Conservation (phyloP, 208 protist genomes). For the Strigomonas culicis region DNA sequence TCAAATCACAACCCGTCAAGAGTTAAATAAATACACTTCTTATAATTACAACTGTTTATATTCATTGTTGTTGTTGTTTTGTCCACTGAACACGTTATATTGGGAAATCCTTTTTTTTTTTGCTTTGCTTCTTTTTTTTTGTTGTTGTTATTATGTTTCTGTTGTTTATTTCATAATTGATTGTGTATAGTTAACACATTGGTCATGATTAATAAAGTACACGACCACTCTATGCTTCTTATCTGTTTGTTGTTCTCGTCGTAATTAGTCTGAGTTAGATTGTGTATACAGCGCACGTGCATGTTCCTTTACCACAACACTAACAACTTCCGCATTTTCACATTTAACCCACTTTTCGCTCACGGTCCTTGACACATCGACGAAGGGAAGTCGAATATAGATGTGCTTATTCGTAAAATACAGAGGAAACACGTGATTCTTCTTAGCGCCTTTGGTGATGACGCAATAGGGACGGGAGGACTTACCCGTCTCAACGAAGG, state of each 20-base stretch:
- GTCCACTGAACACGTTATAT: neutral
- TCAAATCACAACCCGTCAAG: too few relatives aligned
- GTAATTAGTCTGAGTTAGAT: too few relatives aligned
- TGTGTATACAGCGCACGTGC: slow-evolving; percentile 15
- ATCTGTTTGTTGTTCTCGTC: too few relatives aligned
- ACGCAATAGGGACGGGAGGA: slow-evolving; percentile 59
- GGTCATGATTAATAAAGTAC: too few relatives aligned
- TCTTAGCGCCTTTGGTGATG: slow-evolving; percentile 37
- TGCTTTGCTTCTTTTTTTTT: neutral
- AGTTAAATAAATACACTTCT: too few relatives aligned
- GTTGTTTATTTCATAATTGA: neutral
- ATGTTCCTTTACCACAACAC: slow-evolving; percentile 71
- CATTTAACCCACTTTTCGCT: slow-evolving; percentile 65
- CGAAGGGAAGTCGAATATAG: slow-evolving; percentile 70
- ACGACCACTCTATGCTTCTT: too few relatives aligned
- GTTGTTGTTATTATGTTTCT: neutral
- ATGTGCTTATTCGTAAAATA: slow-evolving; percentile 68
- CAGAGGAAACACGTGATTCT: slow-evolving; percentile 59
- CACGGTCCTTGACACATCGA: slow-evolving; percentile 15
- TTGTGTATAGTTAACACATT: too few relatives aligned
- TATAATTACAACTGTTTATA: neutral
- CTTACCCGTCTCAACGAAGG: slow-evolving; percentile 60
- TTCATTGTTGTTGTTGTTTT: neutral
- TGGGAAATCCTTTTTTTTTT: slow-evolving; percentile 8
- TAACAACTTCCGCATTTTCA: slow-evolving; percentile 74